Conservation (phyloP, 1,139 yeast genomes). For the Keqinozyma sinolaborantium region DNA sequence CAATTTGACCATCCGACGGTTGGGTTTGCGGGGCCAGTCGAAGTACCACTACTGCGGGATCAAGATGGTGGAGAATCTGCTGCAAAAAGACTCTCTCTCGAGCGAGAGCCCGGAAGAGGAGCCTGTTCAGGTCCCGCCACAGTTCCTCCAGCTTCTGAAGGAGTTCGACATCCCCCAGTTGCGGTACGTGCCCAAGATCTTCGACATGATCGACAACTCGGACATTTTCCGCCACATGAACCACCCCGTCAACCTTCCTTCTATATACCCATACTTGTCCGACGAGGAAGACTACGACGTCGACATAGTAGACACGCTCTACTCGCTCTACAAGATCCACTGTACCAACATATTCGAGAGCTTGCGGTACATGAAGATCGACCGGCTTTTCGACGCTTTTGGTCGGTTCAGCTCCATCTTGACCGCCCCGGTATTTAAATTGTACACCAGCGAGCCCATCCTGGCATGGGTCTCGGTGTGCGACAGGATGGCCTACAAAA, state of each 20-base stretch:
- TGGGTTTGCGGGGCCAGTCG: conserved; percentile 87
- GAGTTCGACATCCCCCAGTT: conserved; percentile 3
- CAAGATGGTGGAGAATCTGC: conserved; percentile 40
- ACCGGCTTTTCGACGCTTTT: conserved; percentile 53
- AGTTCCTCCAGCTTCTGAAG: not conserved
- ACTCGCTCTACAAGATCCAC: conserved; percentile 59
- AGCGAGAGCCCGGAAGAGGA: not conserved
- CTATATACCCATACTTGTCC: conserved; percentile 49
- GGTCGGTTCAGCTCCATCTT: conserved; percentile 56
- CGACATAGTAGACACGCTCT: conserved; percentile 61
- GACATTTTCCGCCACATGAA: conserved; percentile 20
- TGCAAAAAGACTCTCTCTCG: conserved; percentile 1
- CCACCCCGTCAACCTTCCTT: conserved; percentile 43
- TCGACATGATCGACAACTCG: conserved; percentile 24
- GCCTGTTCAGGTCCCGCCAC: not conserved
- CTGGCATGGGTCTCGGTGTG: conserved; percentile 63
- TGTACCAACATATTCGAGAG: conserved; percentile 62
- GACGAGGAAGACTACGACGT: conserved; percentile 37
- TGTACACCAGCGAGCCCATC: conserved; percentile 50
- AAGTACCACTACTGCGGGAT: conserved; percentile 92
- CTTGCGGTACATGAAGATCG: conserved; percentile 65
- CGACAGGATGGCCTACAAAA: conserved; percentile 61
- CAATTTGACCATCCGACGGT: conserved; percentile 70
- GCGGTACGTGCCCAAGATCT: conserved; percentile 35
- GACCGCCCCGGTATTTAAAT: conserved; percentile 61